These are phyloP conservation scores for Leccinum rimulosum DNA, from an alignment of 768 basidiomycete genomes.

Conservation along the genomic window DNA sequence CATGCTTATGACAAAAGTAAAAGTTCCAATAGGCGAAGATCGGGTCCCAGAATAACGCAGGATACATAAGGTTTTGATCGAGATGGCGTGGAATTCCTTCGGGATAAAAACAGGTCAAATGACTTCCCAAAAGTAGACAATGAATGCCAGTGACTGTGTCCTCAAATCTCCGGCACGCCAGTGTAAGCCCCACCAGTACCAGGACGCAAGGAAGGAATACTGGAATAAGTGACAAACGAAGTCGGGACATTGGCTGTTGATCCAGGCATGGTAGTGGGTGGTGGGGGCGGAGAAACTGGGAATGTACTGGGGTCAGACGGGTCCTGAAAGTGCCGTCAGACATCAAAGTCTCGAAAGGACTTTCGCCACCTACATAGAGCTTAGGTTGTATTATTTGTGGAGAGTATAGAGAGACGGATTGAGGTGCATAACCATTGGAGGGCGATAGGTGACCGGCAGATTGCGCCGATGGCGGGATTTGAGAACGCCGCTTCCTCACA, in stretches of 20 bases:
- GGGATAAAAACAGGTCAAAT: no score
- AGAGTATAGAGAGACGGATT: background rate
- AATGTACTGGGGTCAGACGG: constrained; percentile 38
- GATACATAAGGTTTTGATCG: background rate
- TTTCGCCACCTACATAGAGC: constrained; percentile 20
- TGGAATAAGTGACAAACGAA: constrained; percentile 12
- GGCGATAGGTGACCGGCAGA: background rate
- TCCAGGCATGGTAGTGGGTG: no score
- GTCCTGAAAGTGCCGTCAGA: constrained; percentile 23
- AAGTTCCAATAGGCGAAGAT: background rate
- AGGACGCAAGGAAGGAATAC: constrained; percentile 5
- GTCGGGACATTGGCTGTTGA: constrained; percentile 8
- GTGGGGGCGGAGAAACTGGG: constrained; percentile 30
- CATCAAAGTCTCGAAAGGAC: background rate
- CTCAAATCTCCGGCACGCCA: constrained; percentile 29
- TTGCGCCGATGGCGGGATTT: constrained; percentile 17
- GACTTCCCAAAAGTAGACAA: no score
- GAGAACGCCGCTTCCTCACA: constrained; percentile 28
- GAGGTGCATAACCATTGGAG: constrained; percentile 1
- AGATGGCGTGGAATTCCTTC: no score
- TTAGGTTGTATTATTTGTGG: constrained; percentile 23
- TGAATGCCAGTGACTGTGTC: background rate
- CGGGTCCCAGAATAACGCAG: background rate
- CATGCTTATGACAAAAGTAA: background rate
- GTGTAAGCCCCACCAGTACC: constrained; percentile 18